Conservation (phyloP, 2,329 filamentous ascomycete genomes). For the Neofusicoccum kwambonambiense region DNA sequence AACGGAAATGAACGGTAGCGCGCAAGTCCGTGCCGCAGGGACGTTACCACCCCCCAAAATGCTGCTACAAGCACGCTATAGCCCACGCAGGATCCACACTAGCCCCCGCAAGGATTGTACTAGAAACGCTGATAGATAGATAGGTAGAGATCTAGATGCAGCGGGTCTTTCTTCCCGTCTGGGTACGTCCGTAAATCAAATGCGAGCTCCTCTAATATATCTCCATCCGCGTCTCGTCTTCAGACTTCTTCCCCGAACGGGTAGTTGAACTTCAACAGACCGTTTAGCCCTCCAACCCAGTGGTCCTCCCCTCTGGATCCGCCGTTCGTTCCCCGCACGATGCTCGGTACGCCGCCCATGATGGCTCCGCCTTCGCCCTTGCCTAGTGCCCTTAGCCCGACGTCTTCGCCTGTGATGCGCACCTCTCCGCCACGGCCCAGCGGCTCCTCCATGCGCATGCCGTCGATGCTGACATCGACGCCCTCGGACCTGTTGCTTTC, state of each 20-base stretch:
- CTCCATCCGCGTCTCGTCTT: neutral
- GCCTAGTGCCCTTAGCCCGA: constrained; percentile 51
- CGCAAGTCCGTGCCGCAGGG: no score
- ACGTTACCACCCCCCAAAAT: no score
- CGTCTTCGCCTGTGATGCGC: constrained; percentile 80
- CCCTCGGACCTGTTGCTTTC: constrained; percentile 53
- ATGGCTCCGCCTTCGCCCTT: constrained; percentile 50
- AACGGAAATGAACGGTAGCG: no score
- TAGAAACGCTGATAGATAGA: no score
- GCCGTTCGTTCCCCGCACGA: constrained; percentile 63
- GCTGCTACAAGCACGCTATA: no score
- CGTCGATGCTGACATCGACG: constrained; percentile 52
- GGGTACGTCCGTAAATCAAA: no score
- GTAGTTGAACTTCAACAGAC: constrained; percentile 94
- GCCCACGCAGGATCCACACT: no score
- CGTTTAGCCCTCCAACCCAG: constrained; percentile 94
- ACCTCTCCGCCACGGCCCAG: constrained; percentile 64
- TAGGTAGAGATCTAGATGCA: no score
- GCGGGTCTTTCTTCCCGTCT: no score
- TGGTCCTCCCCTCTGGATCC: constrained; percentile 68
- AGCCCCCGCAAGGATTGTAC: no score
- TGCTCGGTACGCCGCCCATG: constrained; percentile 85
- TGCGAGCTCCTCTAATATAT: neutral
- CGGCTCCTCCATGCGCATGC: constrained; percentile 39
- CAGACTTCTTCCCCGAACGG: constrained; percentile 70